These are phyloP conservation scores for Rickenella mellea DNA, from an alignment of 768 basidiomycete genomes.

Conservation along the genomic window DNA sequence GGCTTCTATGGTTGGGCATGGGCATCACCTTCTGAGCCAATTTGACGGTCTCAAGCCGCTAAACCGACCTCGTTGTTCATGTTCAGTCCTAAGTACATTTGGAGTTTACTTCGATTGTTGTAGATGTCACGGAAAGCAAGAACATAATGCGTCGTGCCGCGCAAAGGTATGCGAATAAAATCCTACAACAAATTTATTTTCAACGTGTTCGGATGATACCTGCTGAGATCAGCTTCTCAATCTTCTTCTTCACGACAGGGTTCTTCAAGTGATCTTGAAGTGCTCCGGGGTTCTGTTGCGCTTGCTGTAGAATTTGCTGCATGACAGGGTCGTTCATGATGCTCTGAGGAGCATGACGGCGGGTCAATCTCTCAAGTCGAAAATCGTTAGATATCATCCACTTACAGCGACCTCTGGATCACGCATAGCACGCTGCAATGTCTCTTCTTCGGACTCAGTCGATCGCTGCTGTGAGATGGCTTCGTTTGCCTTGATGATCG, in stretches of 20 bases:
- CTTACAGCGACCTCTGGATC: conserved; percentile 92
- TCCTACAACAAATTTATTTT: conserved; percentile 13
- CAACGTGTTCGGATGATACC: conserved; percentile 87
- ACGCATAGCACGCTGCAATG: conserved; percentile 87
- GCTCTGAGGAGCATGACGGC: conserved; percentile 27
- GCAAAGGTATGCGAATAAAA: background rate
- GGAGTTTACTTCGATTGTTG: background rate
- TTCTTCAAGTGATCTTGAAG: conserved; percentile 97
- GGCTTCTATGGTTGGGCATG: conserved; percentile 64
- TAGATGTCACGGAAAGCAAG: background rate
- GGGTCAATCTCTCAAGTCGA: background rate
- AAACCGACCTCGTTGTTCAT: too few relatives aligned
- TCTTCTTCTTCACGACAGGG: conserved; percentile 67
- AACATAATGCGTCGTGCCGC: background rate
- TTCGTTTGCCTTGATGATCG: conserved; percentile 72
- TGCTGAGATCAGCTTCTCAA: conserved; percentile 83
- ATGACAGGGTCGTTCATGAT: conserved; percentile 90
- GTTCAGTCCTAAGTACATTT: too few relatives aligned
- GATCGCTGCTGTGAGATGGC: conserved; percentile 72
- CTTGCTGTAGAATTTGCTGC: conserved; percentile 92
- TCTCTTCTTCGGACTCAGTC: conserved; percentile 86
- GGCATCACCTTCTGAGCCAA: conserved; percentile 40
- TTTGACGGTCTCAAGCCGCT: too few relatives aligned
- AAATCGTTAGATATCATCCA: conserved; percentile 10
- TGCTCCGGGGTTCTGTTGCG: conserved; percentile 80